Percentiles rank a stretch among this genome's conserved stretches.
These are phyloP conservation scores for Stagonosporopsis vannaccii DNA, from an alignment of 2,329 filamentous ascomycete genomes.

Conservation along the genomic window DNA sequence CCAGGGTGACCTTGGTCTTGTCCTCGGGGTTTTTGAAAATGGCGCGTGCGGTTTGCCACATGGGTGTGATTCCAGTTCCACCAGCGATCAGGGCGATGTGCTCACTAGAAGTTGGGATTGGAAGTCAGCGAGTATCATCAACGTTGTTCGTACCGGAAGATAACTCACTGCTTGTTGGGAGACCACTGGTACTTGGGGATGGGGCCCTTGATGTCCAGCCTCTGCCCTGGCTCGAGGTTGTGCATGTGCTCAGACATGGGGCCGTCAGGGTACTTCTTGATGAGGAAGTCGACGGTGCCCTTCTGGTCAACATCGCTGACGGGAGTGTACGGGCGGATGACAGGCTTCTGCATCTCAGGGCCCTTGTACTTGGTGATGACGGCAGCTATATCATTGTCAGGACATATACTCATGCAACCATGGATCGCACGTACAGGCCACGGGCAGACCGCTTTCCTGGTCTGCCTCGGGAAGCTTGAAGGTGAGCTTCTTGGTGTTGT, in stretches of 20 bases:
- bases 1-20: constrained; percentile 95
- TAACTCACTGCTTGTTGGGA: constrained; percentile 77
- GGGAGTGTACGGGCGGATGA: constrained; percentile 92
- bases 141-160: no score
- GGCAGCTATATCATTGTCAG: constrained; percentile 56
- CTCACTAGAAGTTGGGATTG: constrained; percentile 48
- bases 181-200: constrained; percentile 92
- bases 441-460: constrained; percentile 79
- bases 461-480: constrained; percentile 87
- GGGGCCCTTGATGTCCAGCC: constrained; percentile 91
- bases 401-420: fast-evolving
- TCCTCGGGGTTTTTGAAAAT: constrained; percentile 97
- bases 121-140: constrained; percentile 9
- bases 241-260: constrained; percentile 93
- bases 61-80: constrained; percentile 95
- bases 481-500: constrained; percentile 92
- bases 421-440: constrained; percentile 68
- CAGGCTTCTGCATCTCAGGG: constrained; percentile 81
- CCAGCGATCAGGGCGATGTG: constrained; percentile 90
- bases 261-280: constrained; percentile 91
- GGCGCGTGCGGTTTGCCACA: constrained; percentile 90
- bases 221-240: constrained; percentile 80
- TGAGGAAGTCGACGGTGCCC: constrained; percentile 85
- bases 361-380: constrained; percentile 92
- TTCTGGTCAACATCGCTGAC: constrained; percentile 81